Conservation (phyloP, 129 eudicot genomes). For the Centrapalus pauciflorus region DNA sequence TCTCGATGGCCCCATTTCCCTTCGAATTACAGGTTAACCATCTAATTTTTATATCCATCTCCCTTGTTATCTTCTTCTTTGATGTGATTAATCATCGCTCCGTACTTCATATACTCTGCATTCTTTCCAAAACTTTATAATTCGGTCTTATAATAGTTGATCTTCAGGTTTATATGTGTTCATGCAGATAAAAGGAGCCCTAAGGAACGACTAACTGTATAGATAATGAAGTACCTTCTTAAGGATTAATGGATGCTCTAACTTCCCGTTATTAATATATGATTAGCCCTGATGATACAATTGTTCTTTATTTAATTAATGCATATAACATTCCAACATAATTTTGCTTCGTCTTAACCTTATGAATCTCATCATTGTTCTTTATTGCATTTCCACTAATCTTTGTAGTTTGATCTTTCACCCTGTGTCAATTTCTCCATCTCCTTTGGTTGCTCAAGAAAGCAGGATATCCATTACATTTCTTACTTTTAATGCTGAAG, state of each 20-base stretch:
- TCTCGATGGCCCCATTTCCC: slow-evolving; percentile 66
- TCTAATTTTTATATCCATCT: not conserved
- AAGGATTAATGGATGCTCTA: no score
- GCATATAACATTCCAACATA: no score
- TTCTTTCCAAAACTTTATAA: no score
- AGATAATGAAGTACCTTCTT: no score
- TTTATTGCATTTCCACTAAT: not conserved
- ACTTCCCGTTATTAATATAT: no score
- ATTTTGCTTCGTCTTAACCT: not conserved
- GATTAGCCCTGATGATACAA: no score
- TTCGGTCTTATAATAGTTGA: no score
- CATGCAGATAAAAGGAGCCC: no score
- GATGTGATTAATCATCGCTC: no score
- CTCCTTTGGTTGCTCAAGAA: not conserved
- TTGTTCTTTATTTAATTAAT: not conserved
- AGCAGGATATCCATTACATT: not conserved
- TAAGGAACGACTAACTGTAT: no score
- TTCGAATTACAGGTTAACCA: slow-evolving; percentile 55
- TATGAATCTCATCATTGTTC: not conserved
- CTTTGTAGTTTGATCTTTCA: not conserved
- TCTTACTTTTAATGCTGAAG: slow-evolving; percentile 17
- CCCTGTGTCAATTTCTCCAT: not conserved
- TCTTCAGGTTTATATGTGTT: no score
- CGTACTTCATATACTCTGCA: no score
- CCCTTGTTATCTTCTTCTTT: not conserved